A percentile compares a stretch with the other conserved stretches of the same genome.
Conservation (phyloP, 345 rosid genomes). For the Erodium maritimum region DNA sequence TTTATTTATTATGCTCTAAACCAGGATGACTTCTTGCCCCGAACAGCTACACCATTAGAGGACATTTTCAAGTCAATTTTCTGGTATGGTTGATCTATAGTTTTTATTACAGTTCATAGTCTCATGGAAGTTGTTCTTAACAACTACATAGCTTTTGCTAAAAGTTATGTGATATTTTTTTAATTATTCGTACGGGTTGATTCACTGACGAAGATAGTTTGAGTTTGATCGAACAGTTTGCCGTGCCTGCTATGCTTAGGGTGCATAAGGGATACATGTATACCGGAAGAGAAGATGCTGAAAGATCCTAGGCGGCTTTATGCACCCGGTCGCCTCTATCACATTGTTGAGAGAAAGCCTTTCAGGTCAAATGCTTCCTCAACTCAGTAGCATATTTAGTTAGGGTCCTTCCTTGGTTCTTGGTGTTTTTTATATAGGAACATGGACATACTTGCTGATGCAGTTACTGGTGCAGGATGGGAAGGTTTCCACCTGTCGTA, state of each 20-base stretch:
- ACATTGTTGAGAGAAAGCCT: conserved; percentile 83
- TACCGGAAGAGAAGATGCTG: conserved; percentile 73
- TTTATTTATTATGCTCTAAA: conserved; percentile 9
- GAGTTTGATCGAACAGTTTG: conserved; percentile 39
- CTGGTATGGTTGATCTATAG: conserved; percentile 39
- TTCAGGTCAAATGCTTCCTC: conserved; percentile 35
- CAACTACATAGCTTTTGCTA: neutral
- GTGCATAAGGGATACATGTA: conserved; percentile 91
- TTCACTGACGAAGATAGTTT: conserved; percentile 5
- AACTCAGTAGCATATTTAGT: neutral
- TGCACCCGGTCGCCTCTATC: conserved; percentile 97
- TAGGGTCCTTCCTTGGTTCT: neutral
- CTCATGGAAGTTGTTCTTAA: conserved; percentile 1
- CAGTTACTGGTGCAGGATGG: conserved; percentile 35
- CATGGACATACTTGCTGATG: neutral
- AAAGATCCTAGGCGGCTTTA: conserved; percentile 92
- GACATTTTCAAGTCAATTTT: conserved; percentile 97
- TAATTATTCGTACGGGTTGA: neutral
- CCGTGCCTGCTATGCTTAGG: conserved; percentile 79
- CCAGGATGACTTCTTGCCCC: conserved; percentile 94
- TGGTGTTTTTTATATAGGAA: neutral
- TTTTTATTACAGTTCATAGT: neutral
- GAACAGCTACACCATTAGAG: conserved; percentile 90
- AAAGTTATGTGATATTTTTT: neutral
- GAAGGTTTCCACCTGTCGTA: conserved; percentile 81